Conservation (phyloP, 345 rosid genomes). For the Carallia brachiata region DNA sequence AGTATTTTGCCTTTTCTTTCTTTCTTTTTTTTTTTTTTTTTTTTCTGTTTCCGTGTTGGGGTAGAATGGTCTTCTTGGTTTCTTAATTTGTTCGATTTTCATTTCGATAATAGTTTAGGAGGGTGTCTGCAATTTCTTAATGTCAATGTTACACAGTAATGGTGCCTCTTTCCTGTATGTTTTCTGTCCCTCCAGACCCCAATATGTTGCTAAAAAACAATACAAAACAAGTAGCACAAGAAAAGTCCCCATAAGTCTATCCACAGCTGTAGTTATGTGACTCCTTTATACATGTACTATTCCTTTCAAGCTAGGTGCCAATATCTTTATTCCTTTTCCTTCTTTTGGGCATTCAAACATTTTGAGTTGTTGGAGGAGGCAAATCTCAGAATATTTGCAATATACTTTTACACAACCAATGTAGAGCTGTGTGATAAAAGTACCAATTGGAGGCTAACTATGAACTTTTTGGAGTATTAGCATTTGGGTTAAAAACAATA, state of each 20-base stretch:
- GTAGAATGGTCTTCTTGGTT: not conserved
- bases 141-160: not conserved
- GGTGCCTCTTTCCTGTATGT: not conserved
- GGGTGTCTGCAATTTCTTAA: not conserved
- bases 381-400: no score
- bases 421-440: no score
- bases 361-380: no score
- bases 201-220: not conserved
- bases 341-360: no score
- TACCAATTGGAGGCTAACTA: no score
- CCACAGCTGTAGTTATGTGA: conserved; percentile 23
- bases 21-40: no score
- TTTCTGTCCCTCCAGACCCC: conserved; percentile 1
- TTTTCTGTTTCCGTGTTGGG: not conserved
- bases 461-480: no score
- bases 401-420: no score
- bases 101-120: not conserved
- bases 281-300: not conserved
- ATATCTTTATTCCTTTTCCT: no score
- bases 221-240: not conserved
- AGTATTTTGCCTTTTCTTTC: no score
- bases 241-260: conserved; percentile 7
- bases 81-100: no score
- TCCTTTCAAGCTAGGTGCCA: not conserved
- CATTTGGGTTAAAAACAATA: no score